Conservation (phyloP, 257 asterid species). For the Primulina tabacum region DNA sequence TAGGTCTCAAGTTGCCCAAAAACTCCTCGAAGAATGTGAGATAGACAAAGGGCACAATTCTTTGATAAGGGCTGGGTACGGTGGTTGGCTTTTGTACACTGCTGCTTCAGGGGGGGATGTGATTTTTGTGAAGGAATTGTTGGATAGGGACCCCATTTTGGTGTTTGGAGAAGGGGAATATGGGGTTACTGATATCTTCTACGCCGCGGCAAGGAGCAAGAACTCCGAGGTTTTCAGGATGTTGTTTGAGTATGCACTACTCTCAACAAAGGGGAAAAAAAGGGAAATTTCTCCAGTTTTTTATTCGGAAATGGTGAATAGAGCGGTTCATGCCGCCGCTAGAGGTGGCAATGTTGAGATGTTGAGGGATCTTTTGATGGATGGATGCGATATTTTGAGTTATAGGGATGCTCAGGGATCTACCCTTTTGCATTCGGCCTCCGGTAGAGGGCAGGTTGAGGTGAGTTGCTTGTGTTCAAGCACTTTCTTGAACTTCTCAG, state of each 20-base stretch:
- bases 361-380: constrained; percentile 57
- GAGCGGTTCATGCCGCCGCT: constrained; percentile 83
- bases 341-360: constrained; percentile 79
- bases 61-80: constrained; percentile 79
- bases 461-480: constrained; percentile 30
- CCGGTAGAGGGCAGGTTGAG: constrained; percentile 78
- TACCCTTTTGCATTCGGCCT: constrained; percentile 71
- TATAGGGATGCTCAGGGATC: constrained; percentile 76
- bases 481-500: neutral
- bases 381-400: constrained; percentile 49
- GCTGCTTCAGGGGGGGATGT: constrained; percentile 86
- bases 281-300: constrained; percentile 42
- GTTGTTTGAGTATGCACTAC: constrained; percentile 42
- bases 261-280: constrained; percentile 25
- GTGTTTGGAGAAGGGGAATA: constrained; percentile 97
- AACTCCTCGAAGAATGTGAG: constrained; percentile 62
- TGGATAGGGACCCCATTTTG: constrained; percentile 62
- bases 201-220: constrained; percentile 81
- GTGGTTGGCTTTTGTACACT: constrained; percentile 95
- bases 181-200: constrained; percentile 78
- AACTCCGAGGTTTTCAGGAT: constrained; percentile 55
- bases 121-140: constrained; percentile 51
- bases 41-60: constrained; percentile 53
- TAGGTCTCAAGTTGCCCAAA: constrained; percentile 62
- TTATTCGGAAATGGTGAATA: constrained; percentile 50